Base-by-base conservation (phyloP, 352 stramenopile species). In the Elongisporangium anandrum region DNA sequence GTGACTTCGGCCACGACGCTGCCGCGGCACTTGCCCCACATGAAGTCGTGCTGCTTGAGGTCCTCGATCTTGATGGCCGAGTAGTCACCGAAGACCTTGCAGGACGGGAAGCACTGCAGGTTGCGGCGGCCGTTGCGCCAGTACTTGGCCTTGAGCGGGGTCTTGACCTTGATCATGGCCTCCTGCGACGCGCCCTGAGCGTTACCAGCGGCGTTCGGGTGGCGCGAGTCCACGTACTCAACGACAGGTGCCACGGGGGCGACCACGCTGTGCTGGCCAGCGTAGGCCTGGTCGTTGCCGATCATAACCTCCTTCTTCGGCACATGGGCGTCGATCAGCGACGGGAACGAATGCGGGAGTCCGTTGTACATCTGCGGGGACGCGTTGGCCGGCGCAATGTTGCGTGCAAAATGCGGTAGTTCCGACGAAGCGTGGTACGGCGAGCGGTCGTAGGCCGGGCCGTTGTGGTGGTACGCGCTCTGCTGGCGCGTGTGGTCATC, bases 11-110 rank as follows among this genome's bases (percentile, higher is more conserved):
- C 88, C 21, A 92, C 81, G 34, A 95, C 64, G 61, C 79, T 91
- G 59, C 85, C 85, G 22, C 85, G 81, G 63, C 85, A 95, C 69
- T 95, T 95, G 72, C 85, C 85, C 85, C 85, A 95, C 85, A 95
- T 95, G 53, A 95, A 95, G 61, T 94, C 85, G 63, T 94, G 85
- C 62, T 93, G 83, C 77, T 93, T 93, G 9, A 95, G 66, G 66
- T 93, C 84, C 63, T 95, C 81, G 50, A 95, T 88, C 70, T 93
- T 93, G 73, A 93, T 93, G 21, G 82, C 77, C 52, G 82, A 94
- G 70, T 96, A 96, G 73, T 96, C 87, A 2, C 87, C 87, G 62
- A 93, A 95, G n/a, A 94, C 82, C 59, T 94, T 93, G 65, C 87
- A 96, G 6, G 73, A 85, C 26, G 87, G 87, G 63, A 96, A 96